phyloP scores from a whole-genome alignment of 176 grass and related monocot genomes.

The Paspalum notatum region DNA sequence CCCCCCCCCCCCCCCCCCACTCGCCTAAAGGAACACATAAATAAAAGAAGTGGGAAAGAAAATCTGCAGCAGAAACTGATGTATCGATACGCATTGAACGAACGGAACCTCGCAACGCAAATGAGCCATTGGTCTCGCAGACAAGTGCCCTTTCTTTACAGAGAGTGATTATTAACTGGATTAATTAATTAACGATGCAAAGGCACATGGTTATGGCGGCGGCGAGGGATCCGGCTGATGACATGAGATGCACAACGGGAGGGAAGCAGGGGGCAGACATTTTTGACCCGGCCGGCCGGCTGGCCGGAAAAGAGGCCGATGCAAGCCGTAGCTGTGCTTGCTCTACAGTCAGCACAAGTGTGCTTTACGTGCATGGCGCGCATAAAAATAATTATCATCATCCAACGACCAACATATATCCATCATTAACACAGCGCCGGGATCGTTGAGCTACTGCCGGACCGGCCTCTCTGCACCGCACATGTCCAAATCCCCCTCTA shows the following conservation, averaged over 20 bases:
- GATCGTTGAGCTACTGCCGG: not conserved
- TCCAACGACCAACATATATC: not conserved
- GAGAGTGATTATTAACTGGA: too few relatives aligned
- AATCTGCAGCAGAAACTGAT: not conserved
- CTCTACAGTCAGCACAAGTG: too few relatives aligned
- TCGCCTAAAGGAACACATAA: too few relatives aligned
- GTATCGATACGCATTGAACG: not conserved
- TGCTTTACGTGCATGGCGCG: too few relatives aligned
- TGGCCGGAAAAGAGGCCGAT: not conserved
- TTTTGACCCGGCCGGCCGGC: too few relatives aligned
- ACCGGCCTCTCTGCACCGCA: not conserved
- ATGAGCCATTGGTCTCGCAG: too few relatives aligned
- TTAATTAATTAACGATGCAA: not conserved
- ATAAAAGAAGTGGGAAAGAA: too few relatives aligned
- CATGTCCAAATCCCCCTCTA: slow-evolving; percentile 26
- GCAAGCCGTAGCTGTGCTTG: too few relatives aligned
- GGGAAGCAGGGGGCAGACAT: not conserved
- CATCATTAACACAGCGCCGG: slow-evolving; percentile 3
- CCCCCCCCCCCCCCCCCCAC: too few relatives aligned
- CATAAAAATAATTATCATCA: too few relatives aligned
- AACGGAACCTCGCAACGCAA: not conserved
- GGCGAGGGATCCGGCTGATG: not conserved
- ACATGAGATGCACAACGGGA: not conserved
- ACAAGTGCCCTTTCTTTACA: too few relatives aligned
- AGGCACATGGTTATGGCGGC: not conserved